These are phyloP conservation scores for Geosmithia morbida DNA, from an alignment of 2,329 filamentous ascomycete species.

Conservation along the genomic window DNA sequence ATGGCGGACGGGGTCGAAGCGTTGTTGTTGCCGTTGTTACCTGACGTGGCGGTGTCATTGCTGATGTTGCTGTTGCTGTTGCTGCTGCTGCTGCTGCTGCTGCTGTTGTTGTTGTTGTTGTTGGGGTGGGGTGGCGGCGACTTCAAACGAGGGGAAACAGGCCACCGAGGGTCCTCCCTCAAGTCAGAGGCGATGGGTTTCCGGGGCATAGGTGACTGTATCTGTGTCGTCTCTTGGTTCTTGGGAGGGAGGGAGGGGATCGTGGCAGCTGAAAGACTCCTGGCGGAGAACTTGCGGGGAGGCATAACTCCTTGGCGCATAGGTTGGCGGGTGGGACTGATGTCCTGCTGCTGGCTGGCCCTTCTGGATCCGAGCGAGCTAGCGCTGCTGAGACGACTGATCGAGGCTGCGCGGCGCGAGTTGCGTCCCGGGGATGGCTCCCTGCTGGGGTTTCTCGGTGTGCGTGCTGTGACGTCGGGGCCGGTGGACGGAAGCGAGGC, in stretches of 20 bases:
- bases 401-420: conserved; percentile 17
- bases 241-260: conserved; percentile 51
- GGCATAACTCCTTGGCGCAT: conserved; percentile 32
- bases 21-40: conserved; percentile 19
- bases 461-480: not conserved
- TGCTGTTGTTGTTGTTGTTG: conserved; percentile 12
- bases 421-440: conserved; percentile 33
- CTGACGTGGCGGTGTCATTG: conserved; percentile 17
- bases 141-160: conserved; percentile 60
- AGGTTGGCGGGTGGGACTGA: conserved; percentile 41
- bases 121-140: conserved; percentile 54
- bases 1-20: conserved; percentile 26
- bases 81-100: conserved; percentile 15
- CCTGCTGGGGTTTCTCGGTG: conserved; percentile 9
- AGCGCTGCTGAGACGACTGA: conserved; percentile 20
- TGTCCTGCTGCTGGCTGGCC: conserved; percentile 38
- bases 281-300: conserved; percentile 47
- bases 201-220: conserved; percentile 48
- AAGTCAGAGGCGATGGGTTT: conserved; percentile 41
- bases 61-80: conserved; percentile 11
- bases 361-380: conserved; percentile 44
- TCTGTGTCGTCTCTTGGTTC: conserved; percentile 41
- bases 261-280: conserved; percentile 52
- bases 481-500: not conserved
- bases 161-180: conserved; percentile 54